Conservation (phyloP, 805 yeast species). For the Ogataea minuta region DNA sequence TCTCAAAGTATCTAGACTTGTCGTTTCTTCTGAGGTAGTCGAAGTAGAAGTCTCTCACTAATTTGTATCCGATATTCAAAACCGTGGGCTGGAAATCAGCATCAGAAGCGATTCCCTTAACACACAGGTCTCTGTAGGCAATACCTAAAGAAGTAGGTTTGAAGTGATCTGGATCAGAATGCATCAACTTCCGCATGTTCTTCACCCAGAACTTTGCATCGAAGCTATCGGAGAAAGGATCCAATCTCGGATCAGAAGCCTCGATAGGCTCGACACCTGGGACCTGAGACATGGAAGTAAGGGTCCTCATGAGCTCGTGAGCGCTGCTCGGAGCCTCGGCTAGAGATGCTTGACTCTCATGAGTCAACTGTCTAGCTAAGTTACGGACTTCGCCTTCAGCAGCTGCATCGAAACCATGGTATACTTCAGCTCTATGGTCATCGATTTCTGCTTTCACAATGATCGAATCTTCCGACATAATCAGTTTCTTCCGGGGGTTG, state of each 20-base stretch:
- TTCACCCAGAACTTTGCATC: conserved; percentile 66
- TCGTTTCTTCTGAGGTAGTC: conserved; percentile 28
- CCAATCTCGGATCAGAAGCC: conserved; percentile 42
- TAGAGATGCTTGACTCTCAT: conserved; percentile 12
- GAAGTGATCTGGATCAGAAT: conserved; percentile 59
- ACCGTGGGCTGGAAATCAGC: conserved; percentile 66
- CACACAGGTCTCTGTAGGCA: conserved; percentile 56
- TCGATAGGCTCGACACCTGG: conserved; percentile 45
- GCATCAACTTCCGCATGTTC: conserved; percentile 53
- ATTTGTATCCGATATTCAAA: conserved; percentile 40
- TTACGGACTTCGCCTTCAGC: conserved; percentile 17
- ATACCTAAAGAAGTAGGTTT: conserved; percentile 60
- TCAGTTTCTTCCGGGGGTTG: neutral
- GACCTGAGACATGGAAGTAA: conserved; percentile 51
- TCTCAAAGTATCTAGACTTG: conserved; percentile 43
- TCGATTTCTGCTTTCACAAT: conserved; percentile 19
- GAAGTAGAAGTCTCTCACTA: conserved; percentile 29
- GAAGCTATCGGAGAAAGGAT: conserved; percentile 60
- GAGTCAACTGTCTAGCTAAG: conserved; percentile 42
- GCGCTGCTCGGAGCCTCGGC: neutral
- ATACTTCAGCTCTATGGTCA: conserved; percentile 8
- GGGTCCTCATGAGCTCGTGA: conserved; percentile 29
- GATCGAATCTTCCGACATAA: conserved; percentile 21
- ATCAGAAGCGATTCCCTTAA: conserved; percentile 64
- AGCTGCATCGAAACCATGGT: conserved; percentile 11